Evolutionary conservation across 306 rosid genomes (phyloP).

Genomic region (Pterocarpus santalinus): DNA sequence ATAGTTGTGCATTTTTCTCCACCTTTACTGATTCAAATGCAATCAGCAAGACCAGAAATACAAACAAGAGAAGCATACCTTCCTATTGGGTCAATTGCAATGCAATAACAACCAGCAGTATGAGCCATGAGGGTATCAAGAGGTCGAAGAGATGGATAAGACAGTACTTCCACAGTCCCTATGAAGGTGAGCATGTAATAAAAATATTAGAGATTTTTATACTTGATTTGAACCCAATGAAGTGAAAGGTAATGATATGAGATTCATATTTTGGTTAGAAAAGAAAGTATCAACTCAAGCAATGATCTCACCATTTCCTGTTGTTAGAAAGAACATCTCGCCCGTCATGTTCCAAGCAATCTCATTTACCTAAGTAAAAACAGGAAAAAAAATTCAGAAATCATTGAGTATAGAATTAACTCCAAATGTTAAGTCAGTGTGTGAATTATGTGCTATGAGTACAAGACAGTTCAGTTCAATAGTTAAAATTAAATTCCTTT

Average conservation of each 20-base stretch:
- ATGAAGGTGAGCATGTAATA: slow-evolving; percentile 24
- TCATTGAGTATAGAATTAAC: slow-evolving; percentile 15
- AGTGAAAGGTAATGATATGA: slow-evolving; percentile 2
- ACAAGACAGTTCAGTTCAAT: too few species aligned
- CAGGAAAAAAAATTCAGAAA: slow-evolving; percentile 10
- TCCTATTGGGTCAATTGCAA: slow-evolving; percentile 95
- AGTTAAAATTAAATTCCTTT: background rate
- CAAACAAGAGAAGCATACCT: slow-evolving; percentile 60
- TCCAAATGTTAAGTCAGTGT: slow-evolving; percentile 17
- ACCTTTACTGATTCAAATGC: slow-evolving; percentile 6
- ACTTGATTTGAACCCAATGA: slow-evolving; percentile 13
- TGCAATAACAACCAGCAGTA: slow-evolving; percentile 98
- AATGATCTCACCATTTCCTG: slow-evolving; percentile 84
- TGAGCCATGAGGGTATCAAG: slow-evolving; percentile 96
- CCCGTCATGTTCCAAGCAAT: slow-evolving; percentile 98
- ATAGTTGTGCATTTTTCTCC: slow-evolving; percentile 4
- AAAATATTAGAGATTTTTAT: slow-evolving; percentile 33
- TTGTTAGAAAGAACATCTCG: slow-evolving; percentile 90
- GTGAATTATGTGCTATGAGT: background rate
- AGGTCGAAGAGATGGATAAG: slow-evolving; percentile 90
- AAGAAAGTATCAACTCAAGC: background rate
- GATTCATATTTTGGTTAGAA: slow-evolving; percentile 9
- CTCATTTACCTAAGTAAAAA: slow-evolving; percentile 80
- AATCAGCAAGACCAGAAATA: slow-evolving; percentile 16
- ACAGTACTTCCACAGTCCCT: slow-evolving; percentile 94